Conservation (phyloP, 768 basidiomycete genomes). For the Calocybe indica region DNA sequence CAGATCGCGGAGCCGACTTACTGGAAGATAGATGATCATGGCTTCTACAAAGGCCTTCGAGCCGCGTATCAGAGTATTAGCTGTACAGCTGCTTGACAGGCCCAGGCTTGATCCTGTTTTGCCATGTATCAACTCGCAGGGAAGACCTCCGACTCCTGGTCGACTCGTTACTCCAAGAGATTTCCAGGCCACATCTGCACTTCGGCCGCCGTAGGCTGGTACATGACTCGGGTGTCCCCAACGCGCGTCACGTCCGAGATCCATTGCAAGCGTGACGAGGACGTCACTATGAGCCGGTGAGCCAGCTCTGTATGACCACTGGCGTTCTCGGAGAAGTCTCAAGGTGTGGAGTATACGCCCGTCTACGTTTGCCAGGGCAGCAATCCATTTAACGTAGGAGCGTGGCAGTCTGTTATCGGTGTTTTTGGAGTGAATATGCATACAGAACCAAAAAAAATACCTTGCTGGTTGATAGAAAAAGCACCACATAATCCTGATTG, state of each 20-base stretch:
- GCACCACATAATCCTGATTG: conserved; percentile 79
- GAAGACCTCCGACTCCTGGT: conserved; percentile 58
- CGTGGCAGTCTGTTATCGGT: conserved; percentile 39
- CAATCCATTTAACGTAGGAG: conserved; percentile 77
- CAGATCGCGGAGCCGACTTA: conserved; percentile 25
- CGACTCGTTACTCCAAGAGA: conserved; percentile 47
- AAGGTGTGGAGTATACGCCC: conserved; percentile 48
- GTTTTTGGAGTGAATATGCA: neutral
- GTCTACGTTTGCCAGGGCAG: conserved; percentile 64
- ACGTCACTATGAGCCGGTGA: conserved; percentile 33
- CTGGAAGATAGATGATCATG: conserved; percentile 64
- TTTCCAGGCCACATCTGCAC: conserved; percentile 51
- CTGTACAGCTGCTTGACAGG: conserved; percentile 49
- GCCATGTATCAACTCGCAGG: conserved; percentile 72
- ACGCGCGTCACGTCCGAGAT: conserved; percentile 50
- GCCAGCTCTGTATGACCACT: conserved; percentile 54
- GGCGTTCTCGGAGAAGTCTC: conserved; percentile 43
- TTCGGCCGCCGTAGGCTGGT: conserved; percentile 56
- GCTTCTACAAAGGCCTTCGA: conserved; percentile 56
- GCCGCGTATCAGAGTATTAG: conserved; percentile 51
- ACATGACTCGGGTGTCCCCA: conserved; percentile 61
- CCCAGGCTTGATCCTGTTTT: conserved; percentile 40
- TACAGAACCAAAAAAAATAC: conserved; percentile 26
- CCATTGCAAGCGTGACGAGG: conserved; percentile 38
- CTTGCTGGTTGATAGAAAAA: conserved; percentile 75